phyloP scores from a whole-genome alignment of 768 basidiomycete species.

The Tricholoma saponaceum region DNA sequence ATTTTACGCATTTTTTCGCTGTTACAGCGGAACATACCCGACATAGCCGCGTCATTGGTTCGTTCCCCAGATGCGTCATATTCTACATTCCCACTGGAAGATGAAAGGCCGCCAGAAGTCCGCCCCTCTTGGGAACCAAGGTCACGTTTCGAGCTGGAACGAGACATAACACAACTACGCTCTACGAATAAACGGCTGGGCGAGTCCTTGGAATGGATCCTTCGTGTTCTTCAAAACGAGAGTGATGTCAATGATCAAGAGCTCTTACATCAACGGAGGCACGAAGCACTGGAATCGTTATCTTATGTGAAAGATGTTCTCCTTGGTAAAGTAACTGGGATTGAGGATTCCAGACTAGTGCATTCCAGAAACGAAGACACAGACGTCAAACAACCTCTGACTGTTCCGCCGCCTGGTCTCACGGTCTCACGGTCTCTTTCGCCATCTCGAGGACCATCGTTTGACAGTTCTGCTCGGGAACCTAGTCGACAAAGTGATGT shows the following conservation, averaged over 20 bases:
- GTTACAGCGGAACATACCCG: constrained; percentile 77
- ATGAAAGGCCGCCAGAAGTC: constrained; percentile 54
- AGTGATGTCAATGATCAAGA: constrained; percentile 35
- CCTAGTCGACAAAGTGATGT: not conserved
- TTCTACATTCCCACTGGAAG: constrained; percentile 57
- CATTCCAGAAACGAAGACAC: constrained; percentile 12
- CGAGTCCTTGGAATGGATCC: constrained; percentile 68
- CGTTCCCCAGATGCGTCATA: constrained; percentile 47
- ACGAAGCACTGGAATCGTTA: constrained; percentile 71
- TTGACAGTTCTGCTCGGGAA: not conserved
- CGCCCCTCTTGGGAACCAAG: constrained; percentile 67
- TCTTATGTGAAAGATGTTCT: constrained; percentile 77
- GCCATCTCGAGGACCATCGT: not conserved
- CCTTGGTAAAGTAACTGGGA: constrained; percentile 41
- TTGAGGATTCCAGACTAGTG: constrained; percentile 67
- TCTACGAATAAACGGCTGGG: constrained; percentile 62
- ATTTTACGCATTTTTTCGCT: not conserved
- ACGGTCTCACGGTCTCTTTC: not conserved
- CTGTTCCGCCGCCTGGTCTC: not conserved
- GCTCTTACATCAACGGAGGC: constrained; percentile 38
- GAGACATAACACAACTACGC: constrained; percentile 51
- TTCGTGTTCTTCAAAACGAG: constrained; percentile 64
- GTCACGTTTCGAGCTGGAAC: constrained; percentile 67
- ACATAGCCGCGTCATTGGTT: constrained; percentile 66
- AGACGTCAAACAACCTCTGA: not conserved